Percentiles rank a stretch among this genome's conserved stretches.
Evolutionary conservation across 345 rosid genomes (phyloP).

Genomic region (Eucalyptus shirleyi): DNA sequence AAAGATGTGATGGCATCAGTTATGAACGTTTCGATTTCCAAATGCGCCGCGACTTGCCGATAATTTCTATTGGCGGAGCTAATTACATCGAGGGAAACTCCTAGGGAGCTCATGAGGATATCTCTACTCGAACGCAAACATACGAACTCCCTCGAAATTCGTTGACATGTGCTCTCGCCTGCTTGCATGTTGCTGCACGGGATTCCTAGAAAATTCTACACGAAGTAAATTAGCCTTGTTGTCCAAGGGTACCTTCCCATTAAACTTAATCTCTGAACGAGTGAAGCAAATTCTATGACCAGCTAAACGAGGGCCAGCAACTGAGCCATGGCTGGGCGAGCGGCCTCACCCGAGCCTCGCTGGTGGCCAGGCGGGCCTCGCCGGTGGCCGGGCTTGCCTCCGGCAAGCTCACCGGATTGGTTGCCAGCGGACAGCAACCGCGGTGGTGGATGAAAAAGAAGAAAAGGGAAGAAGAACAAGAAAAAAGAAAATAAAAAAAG

Average conservation of each 20-base stretch:
- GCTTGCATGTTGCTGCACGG: not conserved
- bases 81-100: not conserved
- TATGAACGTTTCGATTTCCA: not conserved
- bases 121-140: not conserved
- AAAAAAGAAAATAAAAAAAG: too few relatives aligned
- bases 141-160: not conserved
- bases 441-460: too few relatives aligned
- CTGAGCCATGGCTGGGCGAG: too few relatives aligned
- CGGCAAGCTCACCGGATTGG: accelerated
- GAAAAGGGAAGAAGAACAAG: too few relatives aligned
- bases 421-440: accelerated
- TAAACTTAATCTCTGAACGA: not conserved
- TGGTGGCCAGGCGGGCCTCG: too few relatives aligned
- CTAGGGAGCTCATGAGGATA: not conserved
- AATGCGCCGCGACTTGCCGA: not conserved
- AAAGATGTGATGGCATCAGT: not conserved
- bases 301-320: accelerated
- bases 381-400: too few relatives aligned
- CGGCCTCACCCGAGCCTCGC: too few relatives aligned
- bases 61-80: not conserved
- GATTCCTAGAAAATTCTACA: not conserved
- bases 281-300: not conserved
- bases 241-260: not conserved
- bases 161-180: not conserved
- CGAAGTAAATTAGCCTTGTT: not conserved